These are phyloP conservation scores for Colletotrichum sp. DNA, from an alignment of 2,329 filamentous ascomycete species.

Conservation along the genomic window DNA sequence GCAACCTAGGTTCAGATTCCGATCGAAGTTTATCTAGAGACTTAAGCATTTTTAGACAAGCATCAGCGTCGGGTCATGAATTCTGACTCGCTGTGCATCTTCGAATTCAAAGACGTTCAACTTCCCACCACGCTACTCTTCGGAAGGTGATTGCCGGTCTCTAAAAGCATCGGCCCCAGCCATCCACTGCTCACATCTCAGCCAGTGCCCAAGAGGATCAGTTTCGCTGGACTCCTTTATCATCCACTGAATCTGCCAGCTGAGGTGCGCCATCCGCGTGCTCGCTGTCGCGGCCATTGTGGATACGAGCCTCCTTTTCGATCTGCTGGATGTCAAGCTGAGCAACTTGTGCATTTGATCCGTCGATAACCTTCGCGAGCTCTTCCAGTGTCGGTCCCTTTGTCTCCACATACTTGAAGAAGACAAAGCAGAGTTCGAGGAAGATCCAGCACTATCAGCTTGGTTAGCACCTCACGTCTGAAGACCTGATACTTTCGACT, in stretches of 20 bases:
- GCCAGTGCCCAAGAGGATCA: not conserved
- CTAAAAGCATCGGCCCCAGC: not conserved
- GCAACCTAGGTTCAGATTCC: not conserved
- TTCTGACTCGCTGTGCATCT: not conserved
- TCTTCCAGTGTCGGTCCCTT: conserved; percentile 69
- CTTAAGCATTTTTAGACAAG: not conserved
- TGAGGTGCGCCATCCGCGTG: not conserved
- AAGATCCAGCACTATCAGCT: conserved; percentile 11
- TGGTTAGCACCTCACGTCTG: not conserved
- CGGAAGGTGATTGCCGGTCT: not conserved
- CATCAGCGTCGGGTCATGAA: not conserved
- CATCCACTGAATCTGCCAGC: not conserved
- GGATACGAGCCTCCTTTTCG: conserved; percentile 42
- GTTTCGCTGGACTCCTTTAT: not conserved
- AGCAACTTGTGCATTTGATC: conserved; percentile 56
- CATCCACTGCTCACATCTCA: not conserved
- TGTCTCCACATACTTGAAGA: conserved; percentile 64
- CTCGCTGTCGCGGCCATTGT: not conserved
- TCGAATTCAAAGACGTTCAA: not conserved
- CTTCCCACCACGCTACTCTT: not conserved
- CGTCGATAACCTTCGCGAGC: conserved; percentile 70
- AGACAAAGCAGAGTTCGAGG: conserved; percentile 38
- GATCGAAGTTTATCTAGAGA: not conserved
- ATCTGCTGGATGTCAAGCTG: conserved; percentile 48
- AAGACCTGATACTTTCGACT: conserved; percentile 27